phyloP scores from a whole-genome alignment of 2,329 filamentous ascomycete species.

The Chaetomium strumarium region DNA sequence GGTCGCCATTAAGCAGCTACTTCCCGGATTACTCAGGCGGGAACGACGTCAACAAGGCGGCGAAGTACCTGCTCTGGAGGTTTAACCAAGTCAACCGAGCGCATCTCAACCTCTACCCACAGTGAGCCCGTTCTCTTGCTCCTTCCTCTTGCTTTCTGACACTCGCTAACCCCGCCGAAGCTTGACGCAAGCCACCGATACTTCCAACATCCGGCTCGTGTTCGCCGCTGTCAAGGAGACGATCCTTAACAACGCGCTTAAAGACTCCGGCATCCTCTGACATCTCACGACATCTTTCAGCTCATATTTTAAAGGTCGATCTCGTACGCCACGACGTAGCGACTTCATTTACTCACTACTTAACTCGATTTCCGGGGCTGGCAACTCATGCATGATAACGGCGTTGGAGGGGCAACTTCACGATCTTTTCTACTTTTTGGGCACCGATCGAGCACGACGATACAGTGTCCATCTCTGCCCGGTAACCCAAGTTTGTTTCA shows the following conservation, averaged over 20 bases:
- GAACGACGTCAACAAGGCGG: conserved; percentile 95
- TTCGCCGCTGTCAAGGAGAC: conserved; percentile 99
- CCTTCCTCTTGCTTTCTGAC: neutral
- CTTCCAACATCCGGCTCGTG: conserved; percentile 93
- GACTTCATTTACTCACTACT: conserved; percentile 11
- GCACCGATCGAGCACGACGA: neutral
- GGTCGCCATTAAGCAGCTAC: conserved; percentile 87
- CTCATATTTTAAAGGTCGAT: neutral
- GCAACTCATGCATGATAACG: conserved; percentile 22
- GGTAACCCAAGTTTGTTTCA: neutral
- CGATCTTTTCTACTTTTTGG: neutral
- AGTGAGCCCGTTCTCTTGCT: conserved; percentile 57
- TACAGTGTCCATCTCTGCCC: neutral
- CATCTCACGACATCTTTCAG: neutral
- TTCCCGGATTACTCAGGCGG: conserved; percentile 98
- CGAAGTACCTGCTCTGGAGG: conserved; percentile 95
- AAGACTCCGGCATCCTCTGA: conserved; percentile 94
- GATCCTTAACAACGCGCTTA: conserved; percentile 94
- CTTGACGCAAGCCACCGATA: conserved; percentile 97
- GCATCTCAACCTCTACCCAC: conserved; percentile 93
- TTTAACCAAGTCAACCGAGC: conserved; percentile 98
- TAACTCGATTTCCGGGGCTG: conserved; percentile 16
- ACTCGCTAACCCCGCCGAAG: conserved; percentile 41
- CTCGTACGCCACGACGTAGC: neutral
- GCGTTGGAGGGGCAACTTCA: conserved; percentile 19